Evolutionary conservation across 768 basidiomycete genomes (phyloP), one percentile per base, ranked within the genome.

Genomic region (Suillus luteus): DNA sequence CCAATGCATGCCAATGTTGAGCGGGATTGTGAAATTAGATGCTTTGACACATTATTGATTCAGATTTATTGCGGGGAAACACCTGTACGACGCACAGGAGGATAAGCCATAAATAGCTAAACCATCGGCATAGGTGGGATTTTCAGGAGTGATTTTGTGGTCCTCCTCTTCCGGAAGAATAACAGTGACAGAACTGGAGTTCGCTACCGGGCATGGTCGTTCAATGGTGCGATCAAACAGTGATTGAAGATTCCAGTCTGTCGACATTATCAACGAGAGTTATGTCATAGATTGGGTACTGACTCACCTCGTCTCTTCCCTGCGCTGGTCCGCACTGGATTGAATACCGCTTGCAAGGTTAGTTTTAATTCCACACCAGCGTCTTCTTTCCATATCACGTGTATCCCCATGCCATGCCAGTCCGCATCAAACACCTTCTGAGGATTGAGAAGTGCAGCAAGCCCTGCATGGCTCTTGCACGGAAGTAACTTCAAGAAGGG

Each of bases 401-500:
- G 90, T 1, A 96, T 79, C 10, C 89, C 85, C 71, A 98, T 85
- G 1, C 92, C 91, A 70, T 96, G 94, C 92, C 93, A 97, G 69
- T 94, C 89, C 5, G 93, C 91, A 67, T 94, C 92, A 68, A 98
- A 95, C 3, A 96, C 76, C 3, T 82, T 83, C 68, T 96, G 93
- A 0, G 94, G 91, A 71, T 95, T 93, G 51, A 99, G 80, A 27
- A 98, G 81, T 17, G 77, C 80, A 0, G 94, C 92, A 24, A 98
- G 82, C 14, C 97, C 96, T 0, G 95, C 93, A 22, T 83, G 79
- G 6, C 92, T 87, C 71, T 97, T 93, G 81, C 96, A 99, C 0
- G 97, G 97, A 1, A 99, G 80, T 11, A 98, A 86, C 72, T 96
- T 95, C 63, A 98, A 82, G 78, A 99, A 97, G 0, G 97, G 96